phyloP scores from a whole-genome alignment of 495 filamentous ascomycete species.

The Penicillium angulare region DNA sequence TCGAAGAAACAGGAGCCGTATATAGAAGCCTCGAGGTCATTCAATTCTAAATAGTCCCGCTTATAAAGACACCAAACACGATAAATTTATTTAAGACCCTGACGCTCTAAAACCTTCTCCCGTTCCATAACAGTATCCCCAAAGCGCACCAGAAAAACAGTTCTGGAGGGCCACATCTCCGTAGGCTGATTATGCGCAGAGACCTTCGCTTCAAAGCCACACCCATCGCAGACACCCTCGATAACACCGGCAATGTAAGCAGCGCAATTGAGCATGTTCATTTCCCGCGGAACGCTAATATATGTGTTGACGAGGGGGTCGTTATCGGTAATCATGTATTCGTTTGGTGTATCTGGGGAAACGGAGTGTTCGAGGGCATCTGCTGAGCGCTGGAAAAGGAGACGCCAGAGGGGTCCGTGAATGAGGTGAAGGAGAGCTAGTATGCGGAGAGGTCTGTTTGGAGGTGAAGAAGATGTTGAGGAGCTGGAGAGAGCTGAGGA shows the following conservation, averaged over 20 bases:
- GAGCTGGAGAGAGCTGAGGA: conserved; percentile 81
- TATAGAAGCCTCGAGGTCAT: not conserved
- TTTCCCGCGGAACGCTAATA: conserved; percentile 88
- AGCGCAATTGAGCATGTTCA: conserved; percentile 94
- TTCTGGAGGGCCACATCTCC: conserved; percentile 91
- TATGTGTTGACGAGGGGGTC: conserved; percentile 93
- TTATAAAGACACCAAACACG: not conserved
- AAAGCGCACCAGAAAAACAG: conserved; percentile 93
- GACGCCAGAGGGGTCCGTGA: conserved; percentile 82
- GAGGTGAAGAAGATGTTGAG: conserved; percentile 62
- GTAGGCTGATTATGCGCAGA: conserved; percentile 84
- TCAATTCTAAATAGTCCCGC: not conserved
- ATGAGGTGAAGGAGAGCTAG: conserved; percentile 93
- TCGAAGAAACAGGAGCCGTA: not conserved
- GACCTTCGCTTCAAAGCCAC: conserved; percentile 82
- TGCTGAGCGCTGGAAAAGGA: conserved; percentile 86
- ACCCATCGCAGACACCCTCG: conserved; percentile 92
- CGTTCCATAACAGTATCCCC: conserved; percentile 83
- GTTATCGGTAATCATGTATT: conserved; percentile 99
- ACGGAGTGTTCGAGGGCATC: conserved; percentile 87
- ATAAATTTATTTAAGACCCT: conserved; percentile 40
- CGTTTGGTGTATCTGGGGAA: conserved; percentile 75
- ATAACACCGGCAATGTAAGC: conserved; percentile 94
- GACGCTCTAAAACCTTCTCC: conserved; percentile 66
- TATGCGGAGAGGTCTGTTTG: conserved; percentile 80